These are phyloP conservation scores for Plasmodium coatneyi DNA, from an alignment of 169 alveolate genomes.

Conservation along the genomic window DNA sequence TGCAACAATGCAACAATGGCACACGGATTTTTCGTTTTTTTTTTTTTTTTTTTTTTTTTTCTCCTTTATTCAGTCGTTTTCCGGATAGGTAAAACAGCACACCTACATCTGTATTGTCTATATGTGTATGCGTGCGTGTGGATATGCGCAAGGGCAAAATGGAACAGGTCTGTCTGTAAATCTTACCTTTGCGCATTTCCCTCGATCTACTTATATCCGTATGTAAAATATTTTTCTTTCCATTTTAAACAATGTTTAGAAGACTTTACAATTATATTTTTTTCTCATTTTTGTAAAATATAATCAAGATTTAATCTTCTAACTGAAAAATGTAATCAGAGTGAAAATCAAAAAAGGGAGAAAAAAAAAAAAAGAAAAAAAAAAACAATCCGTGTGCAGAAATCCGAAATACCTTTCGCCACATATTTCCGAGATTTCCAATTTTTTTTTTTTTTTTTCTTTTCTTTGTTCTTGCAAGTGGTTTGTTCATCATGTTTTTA, in stretches of 20 bases:
- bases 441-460: conserved; percentile 19
- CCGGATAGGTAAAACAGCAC: not conserved
- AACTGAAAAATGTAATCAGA: conserved; percentile 21
- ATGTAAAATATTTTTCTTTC: not conserved
- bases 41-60: conserved; percentile 31
- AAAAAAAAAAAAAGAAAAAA: conserved; percentile 14
- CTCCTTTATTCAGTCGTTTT: not conserved
- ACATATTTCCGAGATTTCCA: conserved; percentile 32
- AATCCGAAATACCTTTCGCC: conserved; percentile 75
- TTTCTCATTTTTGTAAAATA: conserved; percentile 12
- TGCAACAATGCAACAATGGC: not conserved
- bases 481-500: conserved; percentile 65
- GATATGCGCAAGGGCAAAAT: not conserved
- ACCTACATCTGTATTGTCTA: not conserved
- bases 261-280: not conserved
- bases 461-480: conserved; percentile 15
- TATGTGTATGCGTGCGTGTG: not conserved
- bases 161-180: not conserved
- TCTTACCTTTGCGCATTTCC: not conserved
- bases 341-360: conserved; percentile 28
- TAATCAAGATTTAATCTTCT: conserved; percentile 34
- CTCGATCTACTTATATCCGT: not conserved
- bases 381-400: conserved; percentile 9
- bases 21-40: not conserved
- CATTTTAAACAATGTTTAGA: not conserved